These are phyloP conservation scores for Ogataea glucozyma DNA, from an alignment of 805 yeast species.

Conservation along the genomic window DNA sequence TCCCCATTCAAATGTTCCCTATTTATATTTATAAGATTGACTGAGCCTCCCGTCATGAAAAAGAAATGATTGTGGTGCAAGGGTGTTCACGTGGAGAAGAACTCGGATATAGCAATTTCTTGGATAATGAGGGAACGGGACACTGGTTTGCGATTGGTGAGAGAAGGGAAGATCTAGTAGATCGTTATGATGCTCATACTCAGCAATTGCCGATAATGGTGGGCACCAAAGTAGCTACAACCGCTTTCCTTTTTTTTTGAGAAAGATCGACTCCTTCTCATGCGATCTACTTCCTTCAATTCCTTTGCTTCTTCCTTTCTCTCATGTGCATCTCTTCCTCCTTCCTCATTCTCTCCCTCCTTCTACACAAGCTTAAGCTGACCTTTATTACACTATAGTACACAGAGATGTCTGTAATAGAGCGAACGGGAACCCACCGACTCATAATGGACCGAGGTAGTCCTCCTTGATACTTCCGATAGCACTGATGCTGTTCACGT, in stretches of 20 bases:
- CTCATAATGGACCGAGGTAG: slow-evolving; percentile 79
- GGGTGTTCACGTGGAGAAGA: too few species aligned
- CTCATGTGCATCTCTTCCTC: background rate
- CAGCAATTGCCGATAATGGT: too few species aligned
- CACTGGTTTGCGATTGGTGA: too few species aligned
- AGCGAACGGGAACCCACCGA: background rate
- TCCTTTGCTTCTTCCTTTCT: background rate
- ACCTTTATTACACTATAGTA: slow-evolving; percentile 6
- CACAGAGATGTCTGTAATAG: background rate
- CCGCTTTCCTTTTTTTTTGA: too few species aligned
- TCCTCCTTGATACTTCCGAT: slow-evolving; percentile 98
- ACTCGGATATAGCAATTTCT: too few species aligned
- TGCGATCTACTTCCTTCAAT: background rate
- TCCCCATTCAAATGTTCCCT: too few species aligned
- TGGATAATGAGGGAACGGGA: too few species aligned
- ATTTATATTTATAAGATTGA: background rate
- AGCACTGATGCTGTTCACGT: slow-evolving; percentile 95
- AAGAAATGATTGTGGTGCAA: background rate
- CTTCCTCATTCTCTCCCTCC: too few species aligned
- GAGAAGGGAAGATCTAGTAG: too few species aligned
- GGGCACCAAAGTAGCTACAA: too few species aligned
- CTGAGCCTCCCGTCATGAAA: slow-evolving; percentile 5
- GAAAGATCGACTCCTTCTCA: background rate
- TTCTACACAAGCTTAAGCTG: too few species aligned
- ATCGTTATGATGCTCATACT: too few species aligned